Evolutionary conservation across 352 stramenopile species (phyloP).

Genomic region (Globisporangium carolinianum): DNA sequence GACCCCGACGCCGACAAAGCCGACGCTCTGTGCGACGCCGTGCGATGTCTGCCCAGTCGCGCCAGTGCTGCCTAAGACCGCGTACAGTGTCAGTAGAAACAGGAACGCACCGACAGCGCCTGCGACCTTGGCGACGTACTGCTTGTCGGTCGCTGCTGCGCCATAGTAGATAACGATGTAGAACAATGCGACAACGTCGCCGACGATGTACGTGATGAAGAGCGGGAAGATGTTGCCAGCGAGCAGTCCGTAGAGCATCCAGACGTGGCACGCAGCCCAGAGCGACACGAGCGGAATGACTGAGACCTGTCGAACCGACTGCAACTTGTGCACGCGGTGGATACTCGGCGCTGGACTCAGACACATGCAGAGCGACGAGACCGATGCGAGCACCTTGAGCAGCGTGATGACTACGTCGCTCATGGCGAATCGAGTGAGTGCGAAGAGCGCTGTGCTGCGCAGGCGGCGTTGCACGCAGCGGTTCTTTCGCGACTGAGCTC

Average conservation of each 20-base stretch:
- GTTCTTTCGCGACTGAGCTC: background rate
- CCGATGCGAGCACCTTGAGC: conserved; percentile 16
- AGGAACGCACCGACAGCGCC: background rate
- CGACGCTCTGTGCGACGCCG: conserved; percentile 5
- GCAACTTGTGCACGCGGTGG: conserved; percentile 10
- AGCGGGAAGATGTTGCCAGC: conserved; percentile 20
- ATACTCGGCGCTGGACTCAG: conserved; percentile 21
- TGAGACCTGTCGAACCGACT: conserved; percentile 14
- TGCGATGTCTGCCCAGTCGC: conserved; percentile 20
- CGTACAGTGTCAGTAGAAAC: conserved; percentile 17
- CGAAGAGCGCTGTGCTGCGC: background rate
- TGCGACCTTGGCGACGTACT: conserved; percentile 9
- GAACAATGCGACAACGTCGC: conserved; percentile 14
- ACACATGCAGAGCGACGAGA: conserved; percentile 17
- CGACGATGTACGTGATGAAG: conserved; percentile 23
- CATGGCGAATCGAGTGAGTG: background rate
- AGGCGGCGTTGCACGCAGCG: no score
- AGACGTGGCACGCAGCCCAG: conserved; percentile 18
- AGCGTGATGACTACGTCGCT: conserved; percentile 4
- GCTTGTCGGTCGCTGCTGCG: background rate
- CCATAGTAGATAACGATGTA: conserved; percentile 20
- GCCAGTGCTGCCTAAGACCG: conserved; percentile 16
- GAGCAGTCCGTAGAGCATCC: conserved; percentile 7
- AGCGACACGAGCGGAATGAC: conserved; percentile 20
- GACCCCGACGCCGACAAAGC: conserved; percentile 13